Percentiles rank a stretch among this genome's conserved stretches.
These are phyloP conservation scores for Effrenium voratum DNA, from an alignment of 73 alveolate species.

Conservation along the genomic window DNA sequence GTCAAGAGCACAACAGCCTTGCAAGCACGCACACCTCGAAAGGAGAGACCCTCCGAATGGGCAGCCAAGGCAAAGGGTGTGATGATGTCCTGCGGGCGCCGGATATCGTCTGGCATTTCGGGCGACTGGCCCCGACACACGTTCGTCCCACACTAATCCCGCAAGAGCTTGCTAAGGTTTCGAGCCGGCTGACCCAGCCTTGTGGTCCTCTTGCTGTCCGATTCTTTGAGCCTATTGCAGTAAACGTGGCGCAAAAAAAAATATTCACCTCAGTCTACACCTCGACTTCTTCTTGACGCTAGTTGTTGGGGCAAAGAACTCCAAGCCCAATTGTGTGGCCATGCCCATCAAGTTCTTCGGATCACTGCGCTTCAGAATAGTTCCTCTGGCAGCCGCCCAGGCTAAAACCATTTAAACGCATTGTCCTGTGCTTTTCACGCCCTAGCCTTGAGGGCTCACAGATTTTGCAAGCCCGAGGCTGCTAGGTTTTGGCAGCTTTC, in stretches of 20 bases:
- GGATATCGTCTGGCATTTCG: no score
- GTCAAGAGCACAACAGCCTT: no score
- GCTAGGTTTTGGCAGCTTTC: no score
- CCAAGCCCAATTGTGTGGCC: no score
- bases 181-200: slow-evolving; percentile 25
- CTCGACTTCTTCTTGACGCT: no score
- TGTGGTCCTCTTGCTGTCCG: slow-evolving; percentile 80
- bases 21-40: slow-evolving; percentile 36
- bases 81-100: slow-evolving; percentile 58
- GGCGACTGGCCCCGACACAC: no score
- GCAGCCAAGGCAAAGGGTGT: slow-evolving; percentile 92
- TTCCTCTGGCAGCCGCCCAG: background rate
- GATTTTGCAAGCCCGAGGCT: background rate
- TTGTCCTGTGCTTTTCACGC: background rate
- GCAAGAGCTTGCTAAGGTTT: no score
- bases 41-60: slow-evolving; percentile 83
- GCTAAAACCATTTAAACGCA: background rate
- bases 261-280: no score
- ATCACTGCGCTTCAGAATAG: background rate
- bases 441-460: background rate
- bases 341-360: no score
- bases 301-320: no score
- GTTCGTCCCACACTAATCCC: no score
- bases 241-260: no score
- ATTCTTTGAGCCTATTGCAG: slow-evolving; percentile 91